Percentiles rank a stretch among this genome's conserved stretches.
Conservation (phyloP, 1,284 basidiomycete genomes). For the Mrakiaceae sp. region DNA sequence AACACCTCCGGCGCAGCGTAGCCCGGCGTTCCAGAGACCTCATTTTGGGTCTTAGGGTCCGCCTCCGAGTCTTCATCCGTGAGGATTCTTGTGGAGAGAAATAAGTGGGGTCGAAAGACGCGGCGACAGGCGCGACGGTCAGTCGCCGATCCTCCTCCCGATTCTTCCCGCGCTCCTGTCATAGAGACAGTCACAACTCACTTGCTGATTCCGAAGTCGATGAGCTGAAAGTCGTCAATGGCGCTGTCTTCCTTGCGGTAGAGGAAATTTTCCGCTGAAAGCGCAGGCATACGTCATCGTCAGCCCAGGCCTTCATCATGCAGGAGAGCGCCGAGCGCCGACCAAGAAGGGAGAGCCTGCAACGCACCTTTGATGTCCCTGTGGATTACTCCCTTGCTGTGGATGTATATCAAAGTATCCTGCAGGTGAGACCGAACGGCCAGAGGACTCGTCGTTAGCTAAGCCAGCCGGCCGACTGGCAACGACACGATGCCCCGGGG, state of each 20-base stretch:
- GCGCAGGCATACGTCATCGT: too few species aligned
- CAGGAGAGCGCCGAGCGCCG: too few species aligned
- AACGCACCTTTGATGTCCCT: not conserved
- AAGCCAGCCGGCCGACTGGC: not conserved
- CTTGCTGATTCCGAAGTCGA: constrained; percentile 15
- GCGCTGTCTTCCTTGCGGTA: constrained; percentile 3
- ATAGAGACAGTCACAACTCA: not conserved
- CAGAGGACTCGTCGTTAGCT: not conserved
- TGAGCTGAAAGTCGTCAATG: constrained; percentile 15
- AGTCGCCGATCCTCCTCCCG: not conserved
- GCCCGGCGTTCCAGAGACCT: constrained; percentile 15
- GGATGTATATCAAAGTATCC: constrained; percentile 14
- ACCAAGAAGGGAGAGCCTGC: too few species aligned
- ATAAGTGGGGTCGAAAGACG: too few species aligned
- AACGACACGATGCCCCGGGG: not conserved
- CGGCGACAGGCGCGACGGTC: too few species aligned
- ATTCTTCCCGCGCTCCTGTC: not conserved
- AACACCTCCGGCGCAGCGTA: constrained; percentile 17
- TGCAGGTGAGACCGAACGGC: not conserved
- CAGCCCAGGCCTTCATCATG: too few species aligned
- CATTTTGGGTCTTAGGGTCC: constrained; percentile 11
- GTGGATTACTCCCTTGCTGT: constrained; percentile 13
- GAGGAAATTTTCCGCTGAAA: constrained; percentile 12
- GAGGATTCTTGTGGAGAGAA: not conserved
- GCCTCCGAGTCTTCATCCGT: not conserved